Conservation (phyloP, 345 rosid species). For the Citrus cavaleriei region DNA sequence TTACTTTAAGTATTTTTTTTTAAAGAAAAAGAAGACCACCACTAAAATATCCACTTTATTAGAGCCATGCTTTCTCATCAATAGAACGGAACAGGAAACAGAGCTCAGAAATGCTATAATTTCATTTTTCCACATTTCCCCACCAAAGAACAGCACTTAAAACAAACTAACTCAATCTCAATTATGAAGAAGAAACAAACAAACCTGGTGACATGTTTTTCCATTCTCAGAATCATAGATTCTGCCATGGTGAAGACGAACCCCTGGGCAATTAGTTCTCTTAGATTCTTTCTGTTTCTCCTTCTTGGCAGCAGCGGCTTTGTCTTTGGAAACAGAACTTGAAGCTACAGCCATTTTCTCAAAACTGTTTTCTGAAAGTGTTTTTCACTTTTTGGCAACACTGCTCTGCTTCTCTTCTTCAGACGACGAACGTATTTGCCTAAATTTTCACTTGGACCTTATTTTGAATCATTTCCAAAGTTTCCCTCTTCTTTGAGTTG, state of each 20-base stretch:
- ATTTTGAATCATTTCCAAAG: neutral
- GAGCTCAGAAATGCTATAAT: neutral
- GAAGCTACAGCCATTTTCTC: slow-evolving; percentile 27
- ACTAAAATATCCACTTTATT: neutral
- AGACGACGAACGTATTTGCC: neutral
- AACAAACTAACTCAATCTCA: neutral
- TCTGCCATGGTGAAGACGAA: slow-evolving; percentile 45
- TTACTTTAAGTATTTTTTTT: no score
- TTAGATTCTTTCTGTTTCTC: slow-evolving; percentile 15
- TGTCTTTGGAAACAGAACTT: neutral
- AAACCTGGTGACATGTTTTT: slow-evolving; percentile 80
- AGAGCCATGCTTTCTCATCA: neutral
- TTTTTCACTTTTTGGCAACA: neutral
- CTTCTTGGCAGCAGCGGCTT: neutral
- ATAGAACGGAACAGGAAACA: neutral
- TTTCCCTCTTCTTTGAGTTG: neutral
- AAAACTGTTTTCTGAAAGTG: neutral
- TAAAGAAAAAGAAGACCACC: neutral
- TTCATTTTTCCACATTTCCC: neutral
- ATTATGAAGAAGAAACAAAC: neutral
- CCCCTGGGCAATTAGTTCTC: slow-evolving; percentile 37
- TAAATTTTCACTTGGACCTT: neutral
- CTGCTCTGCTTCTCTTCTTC: neutral
- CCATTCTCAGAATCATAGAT: slow-evolving; percentile 58
- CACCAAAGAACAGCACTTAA: neutral